Percentiles rank a stretch among this genome's conserved stretches.
Conservation (phyloP, 177 flowering plant genomes). For the Vitis hybrid region DNA sequence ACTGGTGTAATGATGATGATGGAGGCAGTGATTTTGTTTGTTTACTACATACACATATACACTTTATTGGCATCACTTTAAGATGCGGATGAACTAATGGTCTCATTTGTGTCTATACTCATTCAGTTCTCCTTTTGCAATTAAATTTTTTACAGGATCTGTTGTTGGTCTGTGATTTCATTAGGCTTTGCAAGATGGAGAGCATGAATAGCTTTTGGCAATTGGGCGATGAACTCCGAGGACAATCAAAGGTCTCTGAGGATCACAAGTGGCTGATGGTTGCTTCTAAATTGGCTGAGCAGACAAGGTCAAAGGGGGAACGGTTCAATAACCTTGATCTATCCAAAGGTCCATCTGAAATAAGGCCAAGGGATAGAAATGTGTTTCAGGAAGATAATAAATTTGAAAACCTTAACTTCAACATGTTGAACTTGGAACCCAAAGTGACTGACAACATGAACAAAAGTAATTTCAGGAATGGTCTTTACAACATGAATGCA, state of each 20-base stretch:
- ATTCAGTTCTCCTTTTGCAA: not conserved
- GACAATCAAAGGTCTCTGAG: constrained; percentile 58
- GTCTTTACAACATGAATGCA: constrained; percentile 51
- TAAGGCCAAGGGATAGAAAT: constrained; percentile 44
- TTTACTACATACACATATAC: not conserved
- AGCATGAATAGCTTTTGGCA: constrained; percentile 61
- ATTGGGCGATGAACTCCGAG: constrained; percentile 72
- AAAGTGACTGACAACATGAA: constrained; percentile 32
- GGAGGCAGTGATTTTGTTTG: too few species aligned
- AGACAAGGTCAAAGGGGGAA: constrained; percentile 62
- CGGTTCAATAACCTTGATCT: constrained; percentile 63
- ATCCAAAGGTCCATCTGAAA: constrained; percentile 43
- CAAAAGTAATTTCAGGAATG: constrained; percentile 42
- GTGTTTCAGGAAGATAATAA: constrained; percentile 62
- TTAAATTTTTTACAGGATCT: not conserved
- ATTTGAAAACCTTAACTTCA: constrained; percentile 54
- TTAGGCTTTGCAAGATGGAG: constrained; percentile 43
- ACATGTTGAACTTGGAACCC: constrained; percentile 47
- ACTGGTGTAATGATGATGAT: too few species aligned
- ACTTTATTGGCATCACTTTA: not conserved
- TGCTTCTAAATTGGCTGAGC: constrained; percentile 68
- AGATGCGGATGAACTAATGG: not conserved
- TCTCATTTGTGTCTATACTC: constrained; percentile 1
- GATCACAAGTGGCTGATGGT: constrained; percentile 64
- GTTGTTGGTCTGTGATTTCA: not conserved